Base-by-base conservation (phyloP, 805 yeast species). In the Starmerella apis region DNA sequence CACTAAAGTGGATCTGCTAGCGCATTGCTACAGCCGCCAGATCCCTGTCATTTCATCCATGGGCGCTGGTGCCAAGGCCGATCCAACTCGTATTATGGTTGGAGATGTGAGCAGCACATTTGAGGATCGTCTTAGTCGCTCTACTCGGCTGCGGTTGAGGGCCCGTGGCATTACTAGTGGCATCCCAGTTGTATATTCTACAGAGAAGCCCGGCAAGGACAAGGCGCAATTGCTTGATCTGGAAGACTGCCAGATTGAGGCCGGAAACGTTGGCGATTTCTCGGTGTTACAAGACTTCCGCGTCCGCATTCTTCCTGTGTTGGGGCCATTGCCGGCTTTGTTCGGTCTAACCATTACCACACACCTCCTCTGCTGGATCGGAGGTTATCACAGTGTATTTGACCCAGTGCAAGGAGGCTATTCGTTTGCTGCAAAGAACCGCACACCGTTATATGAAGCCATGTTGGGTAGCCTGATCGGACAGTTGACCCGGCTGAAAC, bases 11-110 rank as follows among this genome's bases (percentile, higher is more conserved):
- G 98, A 92, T 61, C 70, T 92, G 47, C 69, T 92, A 56, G 80
- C 80, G 28, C 88, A 74, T 66, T 81, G 94, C 57, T 70, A 80
- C 62, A 71, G 73, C 16, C 68, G 78, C 39, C 65, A 72, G 1
- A 63, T 90, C 30, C 77, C 76, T n/a, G 83, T 87, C 28, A 76
- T 92, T 35, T 80, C 94, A 4, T 84, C 96, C 0, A 94, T 94
- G 79, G 99, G 99, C 24, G 97, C 99, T 0, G 95, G 96, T 4
- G 83, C 95, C 59, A 92, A 92, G 65, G 82, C 94, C 47, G 99
- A 92, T 63, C 94, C 97, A 11, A 82, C 96, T 2, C 73, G 97
- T 61, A 78, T 92, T 50, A 84, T 86, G 63, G 75, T 92, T 37
- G 87, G 87, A 30, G 99, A 92, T 66, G 78, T 92, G 48, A 80